phyloP scores from a whole-genome alignment of 768 basidiomycete genomes.

The Leccinum pellstonianum region DNA sequence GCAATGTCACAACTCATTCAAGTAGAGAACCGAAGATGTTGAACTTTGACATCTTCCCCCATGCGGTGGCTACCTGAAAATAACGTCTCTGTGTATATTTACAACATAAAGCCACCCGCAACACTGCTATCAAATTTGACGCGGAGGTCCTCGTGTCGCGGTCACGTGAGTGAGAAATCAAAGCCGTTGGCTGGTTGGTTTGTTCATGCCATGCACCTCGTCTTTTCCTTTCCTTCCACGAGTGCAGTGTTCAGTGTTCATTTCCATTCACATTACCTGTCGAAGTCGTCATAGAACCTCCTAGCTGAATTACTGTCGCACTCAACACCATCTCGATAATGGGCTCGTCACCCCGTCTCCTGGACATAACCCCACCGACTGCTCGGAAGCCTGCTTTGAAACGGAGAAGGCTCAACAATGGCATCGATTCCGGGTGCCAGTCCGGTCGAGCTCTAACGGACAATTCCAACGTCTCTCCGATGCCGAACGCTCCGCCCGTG shows the following conservation, averaged over 20 bases:
- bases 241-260: not conserved
- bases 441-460: slow-evolving; percentile 17
- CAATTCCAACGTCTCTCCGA: slow-evolving; percentile 19
- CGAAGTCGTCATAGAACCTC: not conserved
- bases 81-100: too few relatives aligned
- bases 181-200: not conserved
- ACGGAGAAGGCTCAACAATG: slow-evolving; percentile 27
- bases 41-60: not conserved
- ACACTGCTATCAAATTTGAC: not conserved
- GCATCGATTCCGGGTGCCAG: slow-evolving; percentile 15
- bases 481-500: not conserved
- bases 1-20: not conserved
- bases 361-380: slow-evolving; percentile 8
- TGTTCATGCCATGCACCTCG: not conserved
- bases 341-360: slow-evolving; percentile 16
- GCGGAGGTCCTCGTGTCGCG: slow-evolving; percentile 21
- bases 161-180: slow-evolving; percentile 31
- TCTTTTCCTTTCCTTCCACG: not conserved
- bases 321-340: slow-evolving; percentile 9
- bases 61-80: not conserved
- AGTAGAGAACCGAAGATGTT: not conserved
- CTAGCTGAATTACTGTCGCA: not conserved
- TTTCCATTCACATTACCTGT: not conserved
- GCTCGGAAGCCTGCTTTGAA: slow-evolving; percentile 23
- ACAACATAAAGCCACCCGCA: too few relatives aligned